phyloP scores from a whole-genome alignment of 306 rosid species.

The Cajanus cajan region DNA sequence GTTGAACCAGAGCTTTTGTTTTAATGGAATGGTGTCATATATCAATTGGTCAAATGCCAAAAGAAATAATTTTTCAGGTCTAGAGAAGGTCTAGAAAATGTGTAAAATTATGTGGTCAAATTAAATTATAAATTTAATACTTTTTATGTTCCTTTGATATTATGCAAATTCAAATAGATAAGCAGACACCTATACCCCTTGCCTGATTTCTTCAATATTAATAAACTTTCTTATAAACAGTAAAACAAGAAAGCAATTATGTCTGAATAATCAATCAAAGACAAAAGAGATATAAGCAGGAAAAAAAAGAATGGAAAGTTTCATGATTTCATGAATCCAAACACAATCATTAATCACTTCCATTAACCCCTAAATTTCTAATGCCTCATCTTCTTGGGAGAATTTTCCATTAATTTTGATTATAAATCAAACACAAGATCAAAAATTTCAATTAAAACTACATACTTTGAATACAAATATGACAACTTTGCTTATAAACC shows the following conservation, averaged over 20 bases:
- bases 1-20: slow-evolving; percentile 9
- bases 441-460: slow-evolving; percentile 18
- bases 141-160: background rate
- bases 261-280: background rate
- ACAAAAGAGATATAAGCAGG: background rate
- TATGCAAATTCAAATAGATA: slow-evolving; percentile 14
- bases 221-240: background rate
- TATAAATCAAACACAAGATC: slow-evolving; percentile 22
- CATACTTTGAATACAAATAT: background rate
- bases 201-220: background rate
- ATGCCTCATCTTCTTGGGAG: background rate
- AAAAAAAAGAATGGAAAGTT: background rate
- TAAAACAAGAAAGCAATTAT: background rate
- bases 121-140: background rate
- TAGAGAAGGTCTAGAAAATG: background rate
- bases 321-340: background rate
- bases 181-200: background rate
- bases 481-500: no score
- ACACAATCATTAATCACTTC: slow-evolving; percentile 9
- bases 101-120: background rate
- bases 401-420: background rate
- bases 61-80: background rate
- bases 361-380: background rate
- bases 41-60: background rate
- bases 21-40: slow-evolving; percentile 1